Base-by-base conservation (phyloP, 352 stramenopile species). In the Phytopythium delawarense region DNA sequence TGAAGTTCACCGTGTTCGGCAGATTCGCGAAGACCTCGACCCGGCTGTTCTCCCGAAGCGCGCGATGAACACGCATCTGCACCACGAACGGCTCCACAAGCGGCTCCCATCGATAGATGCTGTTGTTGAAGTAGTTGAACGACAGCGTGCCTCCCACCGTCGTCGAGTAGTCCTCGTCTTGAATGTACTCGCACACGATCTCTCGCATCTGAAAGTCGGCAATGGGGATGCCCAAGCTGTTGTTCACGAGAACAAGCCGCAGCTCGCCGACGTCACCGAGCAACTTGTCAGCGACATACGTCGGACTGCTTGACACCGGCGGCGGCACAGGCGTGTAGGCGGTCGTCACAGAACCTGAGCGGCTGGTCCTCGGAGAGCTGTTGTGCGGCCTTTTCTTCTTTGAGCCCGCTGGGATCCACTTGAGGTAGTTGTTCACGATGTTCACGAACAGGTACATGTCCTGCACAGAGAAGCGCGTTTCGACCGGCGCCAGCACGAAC, bases 51-150 rank as follows among this genome's bases (percentile, higher is more conserved):
- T 88, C 78, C 50, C 91, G 80, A 15, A 94, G 57, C 23, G 74
- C 74, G 4, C 83, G 80, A 65, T 89, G 78, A 21, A 91, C 74
- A 42, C 82, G 82, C 61, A 94, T 77, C 64, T 96, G 85, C 13
- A 84, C 67, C 21, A 89, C 73, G 52, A 96, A 94, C 21, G 87
- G 87, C 56, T 96, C 87, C 16, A 96, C 72, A 3, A 96, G 67
- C 23, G 87, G 87, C 62, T 96, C 87, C 87, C 87, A 96, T 55
- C 85, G 80, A 57, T 96, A 96, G 61, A 96, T 96, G 56, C 87
- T 94, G 69, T 96, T 96, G 74, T 96, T 96, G 69, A 96, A 96
- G 62, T 94, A 96, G 62, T 94, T 93, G 61, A 93, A 81, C 30
- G 86, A 79, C 53, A 96, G 40, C 20, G 89, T 92, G 7, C 79